Percentiles rank a stretch among this genome's conserved stretches.
Conservation (phyloP, 2,329 filamentous ascomycete genomes). For the Fusarium circinatum region DNA sequence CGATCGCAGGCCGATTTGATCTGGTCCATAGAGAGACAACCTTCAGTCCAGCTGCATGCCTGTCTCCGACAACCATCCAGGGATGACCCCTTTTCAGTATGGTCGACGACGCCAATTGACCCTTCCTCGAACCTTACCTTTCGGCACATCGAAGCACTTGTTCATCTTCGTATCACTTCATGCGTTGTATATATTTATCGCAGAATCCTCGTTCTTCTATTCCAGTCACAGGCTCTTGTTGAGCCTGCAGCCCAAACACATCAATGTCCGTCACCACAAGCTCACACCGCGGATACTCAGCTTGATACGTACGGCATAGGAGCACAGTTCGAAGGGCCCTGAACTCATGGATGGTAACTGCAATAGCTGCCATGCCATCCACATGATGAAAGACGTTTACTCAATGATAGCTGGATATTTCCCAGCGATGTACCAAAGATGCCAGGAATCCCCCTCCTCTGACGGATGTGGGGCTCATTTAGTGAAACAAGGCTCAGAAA, state of each 20-base stretch:
- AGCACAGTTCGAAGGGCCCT: background rate
- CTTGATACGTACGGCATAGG: background rate
- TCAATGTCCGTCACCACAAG: background rate
- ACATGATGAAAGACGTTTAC: background rate
- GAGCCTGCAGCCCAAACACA: background rate
- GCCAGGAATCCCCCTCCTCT: too few relatives aligned
- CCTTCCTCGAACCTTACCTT: background rate
- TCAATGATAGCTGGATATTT: background rate
- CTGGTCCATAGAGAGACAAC: background rate
- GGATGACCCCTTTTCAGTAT: constrained; percentile 2
- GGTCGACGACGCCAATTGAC: background rate
- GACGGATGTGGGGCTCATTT: too few relatives aligned
- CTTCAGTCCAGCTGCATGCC: background rate
- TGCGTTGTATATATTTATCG: background rate
- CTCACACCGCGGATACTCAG: background rate
- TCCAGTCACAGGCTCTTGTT: background rate
- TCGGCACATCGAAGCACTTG: background rate
- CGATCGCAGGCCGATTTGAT: background rate
- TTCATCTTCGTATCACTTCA: background rate
- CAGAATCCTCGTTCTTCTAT: background rate
- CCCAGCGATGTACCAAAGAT: background rate
- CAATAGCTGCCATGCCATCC: background rate
- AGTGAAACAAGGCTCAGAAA: too few relatives aligned
- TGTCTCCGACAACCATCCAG: background rate
- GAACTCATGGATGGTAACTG: background rate